Conservation (phyloP, 805 yeast species). For the Millerozyma acaciae region DNA sequence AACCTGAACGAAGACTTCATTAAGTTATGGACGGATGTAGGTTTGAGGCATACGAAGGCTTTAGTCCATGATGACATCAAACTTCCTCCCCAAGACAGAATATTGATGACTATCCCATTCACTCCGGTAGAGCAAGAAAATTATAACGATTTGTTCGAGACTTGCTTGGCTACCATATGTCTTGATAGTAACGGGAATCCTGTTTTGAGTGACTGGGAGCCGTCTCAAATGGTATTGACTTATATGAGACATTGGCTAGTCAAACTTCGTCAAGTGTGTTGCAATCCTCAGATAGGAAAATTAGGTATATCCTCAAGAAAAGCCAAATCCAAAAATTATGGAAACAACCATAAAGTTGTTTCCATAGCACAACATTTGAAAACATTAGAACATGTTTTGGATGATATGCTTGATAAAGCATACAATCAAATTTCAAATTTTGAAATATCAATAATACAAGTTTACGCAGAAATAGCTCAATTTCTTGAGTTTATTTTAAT, state of each 20-base stretch:
- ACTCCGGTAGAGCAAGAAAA: slow-evolving; percentile 82
- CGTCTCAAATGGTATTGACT: slow-evolving; percentile 36
- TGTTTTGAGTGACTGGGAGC: slow-evolving; percentile 45
- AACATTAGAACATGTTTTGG: slow-evolving; percentile 62
- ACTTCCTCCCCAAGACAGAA: slow-evolving; percentile 75
- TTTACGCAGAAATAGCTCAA: slow-evolving; percentile 62
- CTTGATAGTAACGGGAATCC: slow-evolving; percentile 52
- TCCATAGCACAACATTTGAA: slow-evolving; percentile 29
- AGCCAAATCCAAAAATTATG: slow-evolving; percentile 17
- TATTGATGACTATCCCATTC: slow-evolving; percentile 68
- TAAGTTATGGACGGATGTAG: slow-evolving; percentile 48
- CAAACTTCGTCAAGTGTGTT: slow-evolving; percentile 72
- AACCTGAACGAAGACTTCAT: slow-evolving; percentile 26
- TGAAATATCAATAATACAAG: slow-evolving; percentile 46
- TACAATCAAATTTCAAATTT: slow-evolving; percentile 42
- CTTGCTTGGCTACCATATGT: slow-evolving; percentile 57
- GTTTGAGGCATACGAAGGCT: slow-evolving; percentile 78
- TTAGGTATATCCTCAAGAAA: slow-evolving; percentile 21
- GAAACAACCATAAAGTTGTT: slow-evolving; percentile 9
- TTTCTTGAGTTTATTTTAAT: slow-evolving; percentile 54
- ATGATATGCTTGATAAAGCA: slow-evolving; percentile 58
- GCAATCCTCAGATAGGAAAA: slow-evolving; percentile 62
- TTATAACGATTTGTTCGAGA: slow-evolving; percentile 59
- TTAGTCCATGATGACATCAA: slow-evolving; percentile 74
- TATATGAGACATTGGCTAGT: slow-evolving; percentile 68